Base-by-base conservation (phyloP, 139 green algal genomes). In the Chlorella sp. region DNA sequence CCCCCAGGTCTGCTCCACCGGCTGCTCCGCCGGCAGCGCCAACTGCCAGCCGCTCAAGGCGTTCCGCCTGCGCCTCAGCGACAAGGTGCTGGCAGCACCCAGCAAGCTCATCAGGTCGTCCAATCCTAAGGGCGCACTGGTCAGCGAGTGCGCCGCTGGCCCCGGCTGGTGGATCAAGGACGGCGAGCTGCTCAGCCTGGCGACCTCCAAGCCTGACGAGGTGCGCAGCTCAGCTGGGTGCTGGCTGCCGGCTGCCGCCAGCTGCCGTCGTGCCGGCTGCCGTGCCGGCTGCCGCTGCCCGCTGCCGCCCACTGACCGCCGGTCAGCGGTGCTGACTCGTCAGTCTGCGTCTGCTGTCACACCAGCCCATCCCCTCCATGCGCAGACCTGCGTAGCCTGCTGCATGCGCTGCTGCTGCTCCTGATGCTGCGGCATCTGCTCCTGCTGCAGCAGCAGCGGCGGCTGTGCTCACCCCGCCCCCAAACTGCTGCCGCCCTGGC, bases 1-100 rank as follows among this genome's bases (percentile, higher is more conserved):
- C 26, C 62, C 18, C 57, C 79, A 84, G 64, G 65, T 76, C n/a
- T 84, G 79, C 44, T 84, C 79, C 20, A 60, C 60, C 17, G 44
- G n/a, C 13, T 78, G 65, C 44, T 5, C 16, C 16, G 44, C 79
- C 12, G 20, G 25, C 15, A 36, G 62, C 47, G 28, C 68, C n/a
- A 12, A 39, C 25, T 84, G 78, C 78, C 30, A 71, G 80, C 51
- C 80, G 32, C 68, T 85, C 18, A 70, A 55, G 20, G 55, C 51
- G 30, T 70, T 85, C 23, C 80, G 69, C n/a, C 67, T 85, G 68
- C 80, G 80, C 65, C 68, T 85, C 32, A 28, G 30, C 0, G 51
- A 85, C 80, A 18, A 28, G 11, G 34, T 85, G 26, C 80, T 85
- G 67, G 47, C 25, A 1, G 25, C 25, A 3, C 80, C 80, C 11